Evolutionary conservation across 495 filamentous ascomycete species (phyloP).

Genomic region (Tuber melanosporum): DNA sequence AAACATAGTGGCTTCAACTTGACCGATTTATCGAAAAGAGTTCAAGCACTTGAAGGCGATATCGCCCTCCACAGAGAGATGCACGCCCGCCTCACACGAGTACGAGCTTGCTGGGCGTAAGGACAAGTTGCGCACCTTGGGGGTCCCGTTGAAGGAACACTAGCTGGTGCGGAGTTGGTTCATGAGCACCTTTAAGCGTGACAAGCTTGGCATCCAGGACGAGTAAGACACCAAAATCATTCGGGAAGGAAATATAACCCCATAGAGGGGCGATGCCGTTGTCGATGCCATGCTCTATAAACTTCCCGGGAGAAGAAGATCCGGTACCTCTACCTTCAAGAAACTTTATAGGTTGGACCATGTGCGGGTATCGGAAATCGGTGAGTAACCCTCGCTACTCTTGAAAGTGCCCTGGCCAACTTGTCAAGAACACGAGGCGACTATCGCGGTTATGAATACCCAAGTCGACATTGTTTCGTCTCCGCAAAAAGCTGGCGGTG

Average conservation of each 20-base stretch:
- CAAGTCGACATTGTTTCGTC: not conserved
- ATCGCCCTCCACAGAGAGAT: too few species aligned
- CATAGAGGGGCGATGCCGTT: not conserved
- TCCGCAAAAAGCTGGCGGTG: not conserved
- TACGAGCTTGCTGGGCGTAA: too few species aligned
- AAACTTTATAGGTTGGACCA: conserved; percentile 10
- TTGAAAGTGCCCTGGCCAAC: not conserved
- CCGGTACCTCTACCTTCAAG: not conserved
- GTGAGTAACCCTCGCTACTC: conserved; percentile 9
- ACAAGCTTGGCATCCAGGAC: too few species aligned
- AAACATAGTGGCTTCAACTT: too few species aligned
- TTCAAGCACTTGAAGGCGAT: too few species aligned
- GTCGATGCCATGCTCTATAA: conserved; percentile 3
- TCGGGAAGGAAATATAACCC: not conserved
- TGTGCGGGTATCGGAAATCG: conserved; percentile 3
- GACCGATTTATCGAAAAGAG: too few species aligned
- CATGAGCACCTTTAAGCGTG: too few species aligned
- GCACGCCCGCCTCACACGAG: too few species aligned
- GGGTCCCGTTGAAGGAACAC: too few species aligned
- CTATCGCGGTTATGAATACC: not conserved
- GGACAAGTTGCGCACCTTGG: too few species aligned
- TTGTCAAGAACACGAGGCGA: not conserved
- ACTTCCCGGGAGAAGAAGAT: not conserved
- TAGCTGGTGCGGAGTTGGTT: too few species aligned
- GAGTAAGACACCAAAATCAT: too few species aligned